Evolutionary conservation across 257 asterid species (phyloP).

Genomic region (Nicotiana undulata): DNA sequence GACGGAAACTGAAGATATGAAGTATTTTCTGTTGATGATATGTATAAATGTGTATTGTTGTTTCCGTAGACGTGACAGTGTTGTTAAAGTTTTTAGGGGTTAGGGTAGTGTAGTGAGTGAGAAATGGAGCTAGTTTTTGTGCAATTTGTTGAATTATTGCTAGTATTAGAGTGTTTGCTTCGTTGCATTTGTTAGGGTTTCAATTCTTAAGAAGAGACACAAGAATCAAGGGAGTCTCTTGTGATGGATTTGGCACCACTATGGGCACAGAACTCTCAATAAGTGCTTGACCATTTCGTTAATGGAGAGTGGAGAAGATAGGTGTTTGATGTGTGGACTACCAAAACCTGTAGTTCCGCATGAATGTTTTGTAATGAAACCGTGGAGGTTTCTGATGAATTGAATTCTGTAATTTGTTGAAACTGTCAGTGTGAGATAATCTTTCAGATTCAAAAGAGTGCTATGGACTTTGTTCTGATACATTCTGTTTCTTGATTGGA

Average conservation of each 20-base stretch:
- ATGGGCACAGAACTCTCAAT: constrained; percentile 1
- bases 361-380: constrained; percentile 10
- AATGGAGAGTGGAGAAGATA: constrained; percentile 1
- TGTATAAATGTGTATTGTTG: constrained; percentile 3
- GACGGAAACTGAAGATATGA: constrained; percentile 36
- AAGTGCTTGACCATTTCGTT: constrained; percentile 5
- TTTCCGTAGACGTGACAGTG: background rate
- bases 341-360: constrained; percentile 5
- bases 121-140: background rate
- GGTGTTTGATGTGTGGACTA: constrained; percentile 4
- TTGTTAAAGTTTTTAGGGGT: background rate
- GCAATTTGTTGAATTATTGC: constrained; percentile 10
- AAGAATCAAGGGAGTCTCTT: constrained; percentile 1
- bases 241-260: constrained; percentile 7
- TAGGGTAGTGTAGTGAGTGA: constrained; percentile 5
- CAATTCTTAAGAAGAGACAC: background rate
- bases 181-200: background rate
- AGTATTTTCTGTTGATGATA: background rate
- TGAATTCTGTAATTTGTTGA: constrained; percentile 12
- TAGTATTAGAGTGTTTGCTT: constrained; percentile 6
- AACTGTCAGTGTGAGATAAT: background rate
- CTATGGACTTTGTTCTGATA: background rate
- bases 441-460: background rate
- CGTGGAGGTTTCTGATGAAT: constrained; percentile 13
- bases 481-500: background rate